These are phyloP conservation scores for Cocos nucifera DNA, from an alignment of 176 grass and related monocot species.

Conservation along the genomic window DNA sequence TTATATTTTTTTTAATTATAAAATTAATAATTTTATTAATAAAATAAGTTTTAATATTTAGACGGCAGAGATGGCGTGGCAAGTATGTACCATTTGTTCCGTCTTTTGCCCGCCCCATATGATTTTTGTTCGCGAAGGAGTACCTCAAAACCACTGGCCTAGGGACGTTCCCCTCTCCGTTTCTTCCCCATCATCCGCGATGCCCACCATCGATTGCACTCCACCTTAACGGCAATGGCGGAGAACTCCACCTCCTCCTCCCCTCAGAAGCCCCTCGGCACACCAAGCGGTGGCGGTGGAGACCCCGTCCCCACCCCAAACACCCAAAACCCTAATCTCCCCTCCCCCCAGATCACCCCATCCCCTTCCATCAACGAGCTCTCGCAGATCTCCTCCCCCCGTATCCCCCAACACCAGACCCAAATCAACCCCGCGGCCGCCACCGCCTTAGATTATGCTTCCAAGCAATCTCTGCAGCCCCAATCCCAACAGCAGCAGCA, in stretches of 20 bases:
- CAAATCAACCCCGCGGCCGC: conserved; percentile 32
- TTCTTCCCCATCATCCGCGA: conserved; percentile 11
- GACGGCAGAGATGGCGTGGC: too few species aligned
- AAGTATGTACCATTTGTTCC: too few species aligned
- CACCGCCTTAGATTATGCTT: conserved; percentile 16
- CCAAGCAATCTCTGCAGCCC: conserved; percentile 26
- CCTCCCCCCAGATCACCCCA: conserved; percentile 41
- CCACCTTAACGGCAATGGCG: conserved; percentile 44
- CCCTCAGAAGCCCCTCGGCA: conserved; percentile 23
- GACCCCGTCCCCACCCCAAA: conserved; percentile 31
- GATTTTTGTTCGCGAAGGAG: too few species aligned
- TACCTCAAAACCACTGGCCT: too few species aligned
- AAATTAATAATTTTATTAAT: too few species aligned
- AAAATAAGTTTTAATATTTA: too few species aligned
- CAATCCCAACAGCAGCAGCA: conserved; percentile 51
- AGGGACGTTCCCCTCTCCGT: conserved; percentile 9
- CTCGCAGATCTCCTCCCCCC: conserved; percentile 38
- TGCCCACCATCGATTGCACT: conserved; percentile 24
- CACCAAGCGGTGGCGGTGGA: conserved; percentile 21
- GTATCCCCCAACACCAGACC: conserved; percentile 21
- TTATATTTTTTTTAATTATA: too few species aligned
- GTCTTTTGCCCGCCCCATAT: too few species aligned
- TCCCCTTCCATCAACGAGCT: conserved; percentile 37
- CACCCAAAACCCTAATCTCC: conserved; percentile 52
- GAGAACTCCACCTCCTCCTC: conserved; percentile 44